phyloP scores from a whole-genome alignment of 2,329 filamentous ascomycete species.

The Aspergillus fructus region DNA sequence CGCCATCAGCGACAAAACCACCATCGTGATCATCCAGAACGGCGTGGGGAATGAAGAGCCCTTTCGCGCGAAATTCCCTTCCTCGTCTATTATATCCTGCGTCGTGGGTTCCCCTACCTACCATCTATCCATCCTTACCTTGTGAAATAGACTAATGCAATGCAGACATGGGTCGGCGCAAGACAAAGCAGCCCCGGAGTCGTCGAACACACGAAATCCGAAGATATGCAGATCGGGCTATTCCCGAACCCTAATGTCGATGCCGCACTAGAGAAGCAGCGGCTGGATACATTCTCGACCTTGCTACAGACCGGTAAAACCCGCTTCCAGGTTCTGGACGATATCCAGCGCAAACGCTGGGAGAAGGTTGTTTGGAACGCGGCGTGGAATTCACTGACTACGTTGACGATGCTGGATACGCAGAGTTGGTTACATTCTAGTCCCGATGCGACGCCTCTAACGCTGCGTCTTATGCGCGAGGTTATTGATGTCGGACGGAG shows the following conservation, averaged over 20 bases:
- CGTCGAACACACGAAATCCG: constrained; percentile 52
- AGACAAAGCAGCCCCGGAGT: constrained; percentile 51
- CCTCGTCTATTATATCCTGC: constrained; percentile 36
- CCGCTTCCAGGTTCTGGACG: constrained; percentile 31
- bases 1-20: constrained; percentile 37
- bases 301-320: constrained; percentile 47
- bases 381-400: constrained; percentile 44
- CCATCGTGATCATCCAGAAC: constrained; percentile 42
- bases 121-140: too few relatives aligned
- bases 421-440: constrained; percentile 44
- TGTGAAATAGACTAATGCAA: too few relatives aligned
- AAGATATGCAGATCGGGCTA: constrained; percentile 57
- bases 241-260: constrained; percentile 45
- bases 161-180: constrained; percentile 49
- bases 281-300: constrained; percentile 43
- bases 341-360: constrained; percentile 41
- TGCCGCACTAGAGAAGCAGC: constrained; percentile 15
- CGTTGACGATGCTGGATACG: constrained; percentile 44
- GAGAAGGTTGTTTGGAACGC: constrained; percentile 44
- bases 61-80: constrained; percentile 33
- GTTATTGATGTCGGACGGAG: constrained; percentile 41
- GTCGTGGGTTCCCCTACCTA: constrained; percentile 25
- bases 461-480: constrained; percentile 43
- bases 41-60: constrained; percentile 43
- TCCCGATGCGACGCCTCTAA: constrained; percentile 37